Evolutionary conservation across 164 flowering plant species (phyloP).

Genomic region (Euptelea pleiosperma): DNA sequence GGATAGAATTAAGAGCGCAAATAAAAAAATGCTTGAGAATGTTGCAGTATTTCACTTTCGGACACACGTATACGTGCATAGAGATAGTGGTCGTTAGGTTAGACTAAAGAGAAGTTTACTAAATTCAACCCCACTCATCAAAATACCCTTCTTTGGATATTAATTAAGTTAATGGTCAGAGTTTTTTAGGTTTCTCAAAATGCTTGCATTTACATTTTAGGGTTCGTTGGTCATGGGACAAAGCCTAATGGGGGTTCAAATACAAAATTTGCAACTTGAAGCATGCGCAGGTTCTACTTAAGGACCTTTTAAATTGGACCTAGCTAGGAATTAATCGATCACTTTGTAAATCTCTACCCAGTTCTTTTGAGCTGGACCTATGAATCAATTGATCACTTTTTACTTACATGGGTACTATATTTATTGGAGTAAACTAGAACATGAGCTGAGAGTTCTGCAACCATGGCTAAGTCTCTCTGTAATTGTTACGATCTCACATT

Average conservation of each 20-base stretch:
- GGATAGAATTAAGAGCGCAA: background rate
- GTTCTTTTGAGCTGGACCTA: background rate
- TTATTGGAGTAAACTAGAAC: too few species aligned
- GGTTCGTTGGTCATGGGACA: background rate
- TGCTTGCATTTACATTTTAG: background rate
- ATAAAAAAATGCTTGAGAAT: too few species aligned
- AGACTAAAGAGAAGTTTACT: background rate
- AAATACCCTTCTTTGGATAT: too few species aligned
- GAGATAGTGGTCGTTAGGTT: slow-evolving; percentile 1
- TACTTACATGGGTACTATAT: too few species aligned
- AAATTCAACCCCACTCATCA: background rate
- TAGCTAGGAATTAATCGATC: background rate
- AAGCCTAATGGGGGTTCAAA: background rate
- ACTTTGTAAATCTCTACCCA: background rate
- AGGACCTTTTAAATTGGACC: too few species aligned
- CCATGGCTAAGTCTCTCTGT: too few species aligned
- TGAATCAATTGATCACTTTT: too few species aligned
- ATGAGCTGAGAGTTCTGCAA: too few species aligned
- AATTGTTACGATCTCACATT: too few species aligned
- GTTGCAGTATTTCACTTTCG: background rate
- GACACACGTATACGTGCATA: background rate
- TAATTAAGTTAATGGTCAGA: too few species aligned
- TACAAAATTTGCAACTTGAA: background rate
- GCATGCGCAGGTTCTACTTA: background rate
- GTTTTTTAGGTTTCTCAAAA: background rate